Evolutionary conservation across 2,329 filamentous ascomycete genomes (phyloP).

Genomic region (Cytospora paraplurivora): DNA sequence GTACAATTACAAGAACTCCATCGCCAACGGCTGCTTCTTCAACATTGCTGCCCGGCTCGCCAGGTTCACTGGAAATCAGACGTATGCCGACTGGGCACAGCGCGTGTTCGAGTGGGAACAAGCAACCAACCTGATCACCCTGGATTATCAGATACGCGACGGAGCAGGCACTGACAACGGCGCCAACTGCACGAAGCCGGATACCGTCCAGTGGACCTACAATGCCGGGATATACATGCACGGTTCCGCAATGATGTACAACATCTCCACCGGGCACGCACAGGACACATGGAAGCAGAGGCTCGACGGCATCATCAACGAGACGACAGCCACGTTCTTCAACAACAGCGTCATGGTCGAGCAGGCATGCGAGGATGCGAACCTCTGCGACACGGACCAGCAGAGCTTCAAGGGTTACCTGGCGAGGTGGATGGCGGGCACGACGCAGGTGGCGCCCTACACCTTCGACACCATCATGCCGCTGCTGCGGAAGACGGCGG

Average conservation of each 20-base stretch:
- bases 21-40: constrained; percentile 71
- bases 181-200: constrained; percentile 52
- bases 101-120: constrained; percentile 69
- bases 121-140: constrained; percentile 57
- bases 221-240: constrained; percentile 69
- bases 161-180: constrained; percentile 48
- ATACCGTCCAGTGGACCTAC: constrained; percentile 68
- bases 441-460: constrained; percentile 57
- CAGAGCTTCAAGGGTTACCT: constrained; percentile 77
- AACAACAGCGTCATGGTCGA: constrained; percentile 62
- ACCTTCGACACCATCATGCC: constrained; percentile 52
- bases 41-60: constrained; percentile 71
- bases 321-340: constrained; percentile 57
- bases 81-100: constrained; percentile 76
- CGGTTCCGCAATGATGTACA: constrained; percentile 63
- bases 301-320: constrained; percentile 58
- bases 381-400: constrained; percentile 70
- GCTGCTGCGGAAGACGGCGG: constrained; percentile 53
- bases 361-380: constrained; percentile 63
- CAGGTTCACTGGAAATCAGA: constrained; percentile 76
- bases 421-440: constrained; percentile 64
- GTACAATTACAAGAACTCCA: constrained; percentile 68
- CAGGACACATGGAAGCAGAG: constrained; percentile 58
- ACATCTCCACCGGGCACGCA: constrained; percentile 54
- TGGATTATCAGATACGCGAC: constrained; percentile 59